phyloP scores from a whole-genome alignment of 1,139 yeast species.

The Entelexis paramagnoliae region DNA sequence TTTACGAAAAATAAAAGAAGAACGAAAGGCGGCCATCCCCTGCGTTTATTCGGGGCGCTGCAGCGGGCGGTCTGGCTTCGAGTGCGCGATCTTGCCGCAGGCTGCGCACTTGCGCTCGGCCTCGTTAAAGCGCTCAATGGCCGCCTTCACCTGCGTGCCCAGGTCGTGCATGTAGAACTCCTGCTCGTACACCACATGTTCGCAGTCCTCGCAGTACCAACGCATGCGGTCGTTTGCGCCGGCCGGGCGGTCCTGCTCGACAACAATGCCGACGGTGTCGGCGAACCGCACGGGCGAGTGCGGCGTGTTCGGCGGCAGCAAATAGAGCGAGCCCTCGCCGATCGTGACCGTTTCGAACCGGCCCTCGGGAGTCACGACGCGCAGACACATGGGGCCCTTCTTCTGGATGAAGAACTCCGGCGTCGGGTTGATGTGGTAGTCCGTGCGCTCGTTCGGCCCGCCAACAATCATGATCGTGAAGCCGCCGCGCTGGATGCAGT shows the following conservation, averaged over 20 bases:
- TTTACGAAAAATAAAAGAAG: too few relatives aligned
- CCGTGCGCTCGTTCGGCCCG: conserved; percentile 90
- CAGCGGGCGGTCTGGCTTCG: conserved; percentile 21
- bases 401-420: conserved; percentile 89
- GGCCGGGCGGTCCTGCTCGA: conserved; percentile 84
- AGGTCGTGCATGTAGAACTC: conserved; percentile 69
- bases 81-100: conserved; percentile 51
- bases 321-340: conserved; percentile 75
- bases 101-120: conserved; percentile 59
- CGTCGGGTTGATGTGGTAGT: conserved; percentile 85
- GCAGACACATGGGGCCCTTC: conserved; percentile 75
- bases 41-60: conserved; percentile 14
- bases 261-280: conserved; percentile 79
- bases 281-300: conserved; percentile 85
- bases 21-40: neutral
- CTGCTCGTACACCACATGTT: conserved; percentile 52
- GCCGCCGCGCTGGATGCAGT: conserved; percentile 81
- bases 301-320: conserved; percentile 63
- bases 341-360: conserved; percentile 65
- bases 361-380: conserved; percentile 68
- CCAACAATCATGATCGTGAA: conserved; percentile 92
- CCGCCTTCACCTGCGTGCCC: conserved; percentile 84
- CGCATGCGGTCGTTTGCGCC: conserved; percentile 59
- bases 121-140: conserved; percentile 56
- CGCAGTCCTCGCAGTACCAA: conserved; percentile 77